Percentiles rank a stretch among this genome's conserved stretches.
These are phyloP conservation scores for Pneumocystis murina DNA, from an alignment of 1,139 yeast genomes.

Conservation along the genomic window DNA sequence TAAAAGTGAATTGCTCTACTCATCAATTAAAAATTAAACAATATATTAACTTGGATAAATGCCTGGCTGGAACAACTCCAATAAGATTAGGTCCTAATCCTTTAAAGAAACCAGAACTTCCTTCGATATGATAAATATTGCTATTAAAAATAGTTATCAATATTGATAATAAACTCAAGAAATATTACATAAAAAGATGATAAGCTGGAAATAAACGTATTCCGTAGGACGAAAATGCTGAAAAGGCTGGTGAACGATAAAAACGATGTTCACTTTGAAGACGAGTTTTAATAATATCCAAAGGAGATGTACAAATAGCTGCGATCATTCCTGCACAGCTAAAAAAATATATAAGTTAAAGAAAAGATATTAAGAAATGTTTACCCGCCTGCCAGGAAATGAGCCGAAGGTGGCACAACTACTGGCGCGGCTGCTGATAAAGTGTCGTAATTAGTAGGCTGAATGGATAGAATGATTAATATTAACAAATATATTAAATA, in stretches of 20 bases:
- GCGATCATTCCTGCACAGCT: slow-evolving; percentile 94
- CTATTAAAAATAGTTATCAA: slow-evolving; percentile 17
- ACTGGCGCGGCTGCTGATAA: too few relatives aligned
- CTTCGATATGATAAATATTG: slow-evolving; percentile 60
- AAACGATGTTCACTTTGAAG: slow-evolving; percentile 62
- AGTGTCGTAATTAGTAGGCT: too few relatives aligned
- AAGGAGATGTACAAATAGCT: slow-evolving; percentile 81
- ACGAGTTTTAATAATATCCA: slow-evolving; percentile 92
- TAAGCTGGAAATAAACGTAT: background rate
- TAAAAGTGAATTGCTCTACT: slow-evolving; percentile 84
- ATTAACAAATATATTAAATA: too few relatives aligned
- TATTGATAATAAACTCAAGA: background rate
- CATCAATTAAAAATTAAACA: background rate
- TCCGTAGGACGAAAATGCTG: slow-evolving; percentile 5
- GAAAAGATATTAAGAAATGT: background rate
- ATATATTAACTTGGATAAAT: background rate
- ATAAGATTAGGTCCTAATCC: slow-evolving; percentile 94
- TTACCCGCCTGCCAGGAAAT: slow-evolving; percentile 13
- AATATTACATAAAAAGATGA: background rate
- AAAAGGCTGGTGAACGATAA: slow-evolving; percentile 23
- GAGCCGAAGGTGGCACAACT: slow-evolving; percentile 6
- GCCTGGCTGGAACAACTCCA: slow-evolving; percentile 87
- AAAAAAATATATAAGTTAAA: background rate
- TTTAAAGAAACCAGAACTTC: slow-evolving; percentile 70
- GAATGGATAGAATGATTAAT: too few relatives aligned